Base-by-base conservation (phyloP, 805 yeast species). In the Priceomyces haplophilus region DNA sequence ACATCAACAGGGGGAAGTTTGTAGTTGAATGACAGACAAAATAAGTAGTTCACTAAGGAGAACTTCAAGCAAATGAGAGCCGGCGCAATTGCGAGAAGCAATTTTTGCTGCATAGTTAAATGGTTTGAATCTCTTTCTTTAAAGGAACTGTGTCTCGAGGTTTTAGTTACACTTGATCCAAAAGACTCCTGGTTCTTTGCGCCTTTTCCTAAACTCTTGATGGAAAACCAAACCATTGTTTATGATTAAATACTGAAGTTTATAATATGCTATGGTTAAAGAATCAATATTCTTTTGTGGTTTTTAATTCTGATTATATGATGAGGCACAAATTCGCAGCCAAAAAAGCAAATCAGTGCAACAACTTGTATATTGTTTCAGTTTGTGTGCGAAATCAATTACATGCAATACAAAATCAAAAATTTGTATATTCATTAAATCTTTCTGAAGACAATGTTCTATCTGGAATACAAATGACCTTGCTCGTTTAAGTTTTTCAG, bases 171-270 rank as follows among this genome's bases (percentile, higher is more conserved):
- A 27, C 31, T 27, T 27, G 31, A 27, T 12, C 11, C 31, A 27
- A 27, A 27, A 6, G 31, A 27, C 5, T 10, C 31, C n/a, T 27
- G 15, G 11, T 27, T 27, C n/a, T 27, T 27, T 10, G 15, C 5
- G 8, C 4, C 2, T 62, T 62, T 45, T 65, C 74, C 3, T 59
- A 74, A 19, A 78, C 79, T 1, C 48, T 75, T 36, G 70, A 75
- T 45, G 52, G 79, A 17, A 79, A 75, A 45, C 78, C 78, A 1
- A 47, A 47, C 10, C 57, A 58, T 27, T 19, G 37, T 16, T 12
- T 18, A 18, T 18, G 23, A 7, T 27, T 5, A n/a, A n/a, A n/a
- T n/a, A n/a, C n/a, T n/a, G n/a, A n/a, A n/a, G n/a, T n/a, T n/a
- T n/a, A n/a, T n/a, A n/a, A n/a, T n/a, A n/a, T n/a, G n/a, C n/a